Conservation (phyloP, 2,329 filamentous ascomycete genomes). For the Beauveria rudraprayagi region DNA sequence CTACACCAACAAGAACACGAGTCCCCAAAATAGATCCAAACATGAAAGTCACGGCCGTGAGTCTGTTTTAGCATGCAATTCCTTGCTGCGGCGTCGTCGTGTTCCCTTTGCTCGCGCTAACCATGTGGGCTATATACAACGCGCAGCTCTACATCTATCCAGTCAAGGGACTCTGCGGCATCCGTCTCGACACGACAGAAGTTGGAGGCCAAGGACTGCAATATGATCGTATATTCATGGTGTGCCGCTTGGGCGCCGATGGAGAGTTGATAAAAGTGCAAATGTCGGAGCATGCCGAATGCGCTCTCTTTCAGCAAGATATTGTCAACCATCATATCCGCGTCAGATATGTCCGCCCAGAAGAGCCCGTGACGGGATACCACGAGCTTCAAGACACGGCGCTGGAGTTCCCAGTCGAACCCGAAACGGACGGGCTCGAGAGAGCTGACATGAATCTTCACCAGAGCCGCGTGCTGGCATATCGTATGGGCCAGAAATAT, state of each 20-base stretch:
- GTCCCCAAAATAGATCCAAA: not conserved
- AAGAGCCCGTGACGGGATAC: constrained; percentile 30
- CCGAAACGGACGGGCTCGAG: constrained; percentile 37
- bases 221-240: constrained; percentile 64
- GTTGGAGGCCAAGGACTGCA: constrained; percentile 54
- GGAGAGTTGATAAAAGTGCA: constrained; percentile 49
- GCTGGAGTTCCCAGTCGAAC: constrained; percentile 50
- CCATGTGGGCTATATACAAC: not conserved
- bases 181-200: constrained; percentile 43
- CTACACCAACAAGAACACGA: not conserved
- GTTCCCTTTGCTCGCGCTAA: not conserved
- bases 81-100: not conserved
- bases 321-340: constrained; percentile 33
- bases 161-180: constrained; percentile 62
- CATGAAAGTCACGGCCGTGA: constrained; percentile 22
- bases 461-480: constrained; percentile 47
- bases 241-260: constrained; percentile 43
- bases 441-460: constrained; percentile 50
- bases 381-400: constrained; percentile 27
- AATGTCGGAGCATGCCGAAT: constrained; percentile 47
- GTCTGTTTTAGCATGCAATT: not conserved
- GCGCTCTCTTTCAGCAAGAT: constrained; percentile 57
- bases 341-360: constrained; percentile 35
- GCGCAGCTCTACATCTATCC: constrained; percentile 58
- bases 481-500: constrained; percentile 53